Base-by-base conservation (phyloP, 1,284 basidiomycete genomes). In the Moniliella sp. region DNA sequence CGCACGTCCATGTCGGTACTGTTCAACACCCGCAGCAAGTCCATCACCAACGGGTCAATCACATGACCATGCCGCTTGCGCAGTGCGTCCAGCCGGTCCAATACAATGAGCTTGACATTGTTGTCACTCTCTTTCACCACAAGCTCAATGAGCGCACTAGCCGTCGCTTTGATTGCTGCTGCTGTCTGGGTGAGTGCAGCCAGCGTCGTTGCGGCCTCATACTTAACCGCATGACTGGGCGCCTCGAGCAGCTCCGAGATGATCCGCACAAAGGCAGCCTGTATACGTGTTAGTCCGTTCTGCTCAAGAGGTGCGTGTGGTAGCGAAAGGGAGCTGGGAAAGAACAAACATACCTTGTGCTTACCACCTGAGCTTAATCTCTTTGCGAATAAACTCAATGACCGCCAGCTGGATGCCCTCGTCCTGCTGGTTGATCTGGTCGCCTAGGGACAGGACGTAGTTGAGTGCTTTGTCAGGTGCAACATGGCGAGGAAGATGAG, bases 101-200 rank as follows among this genome's bases (percentile, higher is more conserved):
- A 70, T 7, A 97, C 91, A 44, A 97, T 97, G 36, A 97, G 72
- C 65, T 97, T 97, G 63, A 94, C 88, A 50, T 97, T 99, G 67
- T 97, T 99, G 67, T 94, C 88, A 1, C 83, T 83, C 64, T 93
- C 86, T 65, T 86, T 88, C 57, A 79, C 70, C 36, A 86, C 75
- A 35, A 97, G 73, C 50, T 75, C 80, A 50, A 93, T 81, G 46
- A 93, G 75, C 36, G 75, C 79, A 8, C 75, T 73, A 0, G 83
- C 86, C 29, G 88, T 77, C 41, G 91, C 86, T 69, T 94, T 94
- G 45, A 97, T 74, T 13, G 91, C 88, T 13, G 82, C 81, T 2
- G 86, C 77, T 61, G 91, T 93, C 63, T 91, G 82, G 0, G 88
- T 94, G 29, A 99, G 69, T 2, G 79, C 77, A 0, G 88, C 94